phyloP scores from a whole-genome alignment of 2,329 filamentous ascomycete species.

The Paradendryphiella salina region DNA sequence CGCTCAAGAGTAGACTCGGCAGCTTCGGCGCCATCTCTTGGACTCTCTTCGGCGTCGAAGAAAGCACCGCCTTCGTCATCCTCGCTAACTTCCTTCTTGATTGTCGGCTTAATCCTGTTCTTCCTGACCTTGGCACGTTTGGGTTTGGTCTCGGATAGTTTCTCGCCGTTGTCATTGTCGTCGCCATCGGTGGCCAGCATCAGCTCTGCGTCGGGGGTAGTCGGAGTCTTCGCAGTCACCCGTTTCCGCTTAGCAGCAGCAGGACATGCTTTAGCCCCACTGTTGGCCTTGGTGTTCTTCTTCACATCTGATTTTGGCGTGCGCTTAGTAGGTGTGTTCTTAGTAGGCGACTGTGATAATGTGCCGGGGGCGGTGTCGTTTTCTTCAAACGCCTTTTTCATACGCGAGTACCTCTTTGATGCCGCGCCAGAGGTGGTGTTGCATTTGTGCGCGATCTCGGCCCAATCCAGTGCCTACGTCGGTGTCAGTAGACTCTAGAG shows the following conservation, averaged over 20 bases:
- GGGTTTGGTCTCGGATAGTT: background rate
- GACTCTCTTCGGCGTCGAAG: slow-evolving; percentile 10
- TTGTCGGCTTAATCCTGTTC: background rate
- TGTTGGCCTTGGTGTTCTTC: slow-evolving; percentile 5
- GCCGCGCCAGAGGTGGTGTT: slow-evolving; percentile 38
- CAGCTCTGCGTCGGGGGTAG: background rate
- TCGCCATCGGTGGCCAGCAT: background rate
- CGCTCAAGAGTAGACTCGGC: background rate
- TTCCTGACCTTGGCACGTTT: slow-evolving; percentile 13
- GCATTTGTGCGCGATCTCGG: slow-evolving; percentile 32
- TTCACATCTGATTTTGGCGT: slow-evolving; percentile 7
- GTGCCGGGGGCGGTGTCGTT: slow-evolving; percentile 13
- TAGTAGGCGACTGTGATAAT: background rate
- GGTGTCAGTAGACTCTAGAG: background rate
- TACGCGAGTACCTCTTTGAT: slow-evolving; percentile 39
- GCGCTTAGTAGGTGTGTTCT: background rate
- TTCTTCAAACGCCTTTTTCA: slow-evolving; percentile 38
- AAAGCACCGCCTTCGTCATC: slow-evolving; percentile 6
- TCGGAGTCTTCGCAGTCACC: slow-evolving; percentile 6
- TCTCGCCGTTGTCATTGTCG: slow-evolving; percentile 3
- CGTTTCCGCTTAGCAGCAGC: slow-evolving; percentile 31
- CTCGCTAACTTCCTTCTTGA: slow-evolving; percentile 1
- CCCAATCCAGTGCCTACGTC: slow-evolving; percentile 30
- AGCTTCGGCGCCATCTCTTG: background rate
- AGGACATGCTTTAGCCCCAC: background rate